These are phyloP conservation scores for Monosporozyma unispora DNA, from an alignment of 805 yeast genomes.

Conservation along the genomic window DNA sequence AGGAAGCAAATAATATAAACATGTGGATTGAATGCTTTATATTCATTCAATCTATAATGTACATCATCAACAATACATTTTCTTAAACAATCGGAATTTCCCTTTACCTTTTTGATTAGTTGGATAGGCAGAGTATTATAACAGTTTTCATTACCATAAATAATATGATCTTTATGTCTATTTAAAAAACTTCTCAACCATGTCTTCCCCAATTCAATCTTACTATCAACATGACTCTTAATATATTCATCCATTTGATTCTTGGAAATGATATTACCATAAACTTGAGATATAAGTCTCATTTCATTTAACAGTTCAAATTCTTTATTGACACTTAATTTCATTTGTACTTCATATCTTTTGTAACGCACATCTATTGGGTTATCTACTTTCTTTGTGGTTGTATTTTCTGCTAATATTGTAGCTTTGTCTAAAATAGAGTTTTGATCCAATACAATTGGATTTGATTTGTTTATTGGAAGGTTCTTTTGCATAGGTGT, in stretches of 20 bases:
- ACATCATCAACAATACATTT: conserved; percentile 12
- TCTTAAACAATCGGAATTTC: conserved; percentile 15
- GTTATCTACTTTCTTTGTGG: background rate
- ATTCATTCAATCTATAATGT: conserved; percentile 1
- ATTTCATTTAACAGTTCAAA: conserved; percentile 11
- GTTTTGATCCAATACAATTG: background rate
- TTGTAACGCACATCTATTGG: conserved; percentile 4
- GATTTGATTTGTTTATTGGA: background rate
- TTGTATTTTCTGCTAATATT: background rate
- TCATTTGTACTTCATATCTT: conserved; percentile 21
- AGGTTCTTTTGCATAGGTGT: background rate
- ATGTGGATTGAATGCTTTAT: background rate
- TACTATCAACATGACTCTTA: conserved; percentile 7
- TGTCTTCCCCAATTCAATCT: conserved; percentile 17
- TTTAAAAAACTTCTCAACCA: conserved; percentile 20
- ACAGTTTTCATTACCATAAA: conserved; percentile 13
- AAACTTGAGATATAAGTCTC: conserved; percentile 10
- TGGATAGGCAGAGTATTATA: conserved; percentile 1
- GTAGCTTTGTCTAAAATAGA: background rate
- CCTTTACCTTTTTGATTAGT: conserved; percentile 11
- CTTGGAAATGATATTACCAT: conserved; percentile 16
- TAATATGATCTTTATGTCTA: conserved; percentile 14
- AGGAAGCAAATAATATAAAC: background rate
- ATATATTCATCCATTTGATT: conserved; percentile 12
- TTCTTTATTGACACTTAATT: conserved; percentile 16